Percentiles rank a stretch among this genome's conserved stretches.
Conservation (phyloP, 1,284 basidiomycete genomes). For the Heterobasidion irregulare region DNA sequence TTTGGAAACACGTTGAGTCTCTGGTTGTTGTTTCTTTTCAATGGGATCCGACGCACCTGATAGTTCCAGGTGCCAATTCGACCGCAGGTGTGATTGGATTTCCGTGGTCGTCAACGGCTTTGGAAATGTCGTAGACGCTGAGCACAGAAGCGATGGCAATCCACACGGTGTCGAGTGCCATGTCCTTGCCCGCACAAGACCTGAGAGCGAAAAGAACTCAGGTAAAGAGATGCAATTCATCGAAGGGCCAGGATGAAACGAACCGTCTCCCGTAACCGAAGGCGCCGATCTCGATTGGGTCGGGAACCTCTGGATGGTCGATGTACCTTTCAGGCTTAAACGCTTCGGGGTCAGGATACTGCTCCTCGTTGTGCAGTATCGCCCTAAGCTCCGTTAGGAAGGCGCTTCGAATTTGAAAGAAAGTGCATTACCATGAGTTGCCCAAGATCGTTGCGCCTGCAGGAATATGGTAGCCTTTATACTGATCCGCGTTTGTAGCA, state of each 20-base stretch:
- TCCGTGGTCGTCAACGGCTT: slow-evolving; percentile 32
- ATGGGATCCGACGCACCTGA: slow-evolving; percentile 27
- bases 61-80: slow-evolving; percentile 33
- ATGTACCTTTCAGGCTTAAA: slow-evolving; percentile 11
- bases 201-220: slow-evolving; percentile 14
- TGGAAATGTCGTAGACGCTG: slow-evolving; percentile 31
- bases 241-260: not conserved
- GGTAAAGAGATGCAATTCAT: not conserved
- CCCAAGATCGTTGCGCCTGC: slow-evolving; percentile 9
- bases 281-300: slow-evolving; percentile 11
- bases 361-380: slow-evolving; percentile 8
- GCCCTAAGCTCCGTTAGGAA: slow-evolving; percentile 4
- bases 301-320: slow-evolving; percentile 14
- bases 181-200: slow-evolving; percentile 36
- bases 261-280: slow-evolving; percentile 13
- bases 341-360: slow-evolving; percentile 7
- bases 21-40: not conserved
- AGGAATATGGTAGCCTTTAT: slow-evolving; percentile 10
- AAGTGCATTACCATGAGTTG: slow-evolving; percentile 9
- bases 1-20: not conserved
- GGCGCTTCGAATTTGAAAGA: not conserved
- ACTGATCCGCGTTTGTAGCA: slow-evolving; percentile 6
- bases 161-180: slow-evolving; percentile 37
- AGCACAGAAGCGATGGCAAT: slow-evolving; percentile 38
- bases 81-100: slow-evolving; percentile 28